Evolutionary conservation across 129 eudicot species (phyloP).

Genomic region (Apium graveolens): DNA sequence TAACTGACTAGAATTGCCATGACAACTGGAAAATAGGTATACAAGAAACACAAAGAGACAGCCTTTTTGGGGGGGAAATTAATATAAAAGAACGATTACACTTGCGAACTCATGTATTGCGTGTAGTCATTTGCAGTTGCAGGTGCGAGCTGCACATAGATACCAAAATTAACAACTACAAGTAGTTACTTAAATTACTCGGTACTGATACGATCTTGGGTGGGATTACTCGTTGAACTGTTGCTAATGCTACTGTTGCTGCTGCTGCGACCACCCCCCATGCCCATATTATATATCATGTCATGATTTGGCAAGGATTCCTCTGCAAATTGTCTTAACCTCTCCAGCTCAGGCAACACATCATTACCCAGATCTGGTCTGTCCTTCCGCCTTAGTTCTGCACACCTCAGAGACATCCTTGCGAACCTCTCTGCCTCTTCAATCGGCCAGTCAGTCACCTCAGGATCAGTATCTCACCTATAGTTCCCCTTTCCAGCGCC

Average conservation of each 20-base stretch:
- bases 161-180: neutral
- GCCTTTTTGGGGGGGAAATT: too few species aligned
- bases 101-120: neutral
- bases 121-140: neutral
- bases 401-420: slow-evolving; percentile 41
- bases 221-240: neutral
- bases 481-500: slow-evolving; percentile 48
- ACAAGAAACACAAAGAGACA: too few species aligned
- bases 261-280: slow-evolving; percentile 4
- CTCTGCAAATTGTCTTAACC: slow-evolving; percentile 35
- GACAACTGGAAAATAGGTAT: too few species aligned
- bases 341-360: slow-evolving; percentile 39
- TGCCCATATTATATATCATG: neutral
- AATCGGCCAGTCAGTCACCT: slow-evolving; percentile 47
- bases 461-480: slow-evolving; percentile 42
- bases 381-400: slow-evolving; percentile 51
- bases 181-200: neutral
- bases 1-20: too few species aligned
- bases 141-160: neutral
- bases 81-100: neutral
- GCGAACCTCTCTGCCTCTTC: slow-evolving; percentile 41
- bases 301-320: slow-evolving; percentile 26
- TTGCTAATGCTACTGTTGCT: neutral
- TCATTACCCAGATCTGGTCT: slow-evolving; percentile 45
- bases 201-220: neutral